Evolutionary conservation across 768 basidiomycete species (phyloP), one percentile per base, ranked within the genome.

Genomic region (Rhodotorula toruloides): DNA sequence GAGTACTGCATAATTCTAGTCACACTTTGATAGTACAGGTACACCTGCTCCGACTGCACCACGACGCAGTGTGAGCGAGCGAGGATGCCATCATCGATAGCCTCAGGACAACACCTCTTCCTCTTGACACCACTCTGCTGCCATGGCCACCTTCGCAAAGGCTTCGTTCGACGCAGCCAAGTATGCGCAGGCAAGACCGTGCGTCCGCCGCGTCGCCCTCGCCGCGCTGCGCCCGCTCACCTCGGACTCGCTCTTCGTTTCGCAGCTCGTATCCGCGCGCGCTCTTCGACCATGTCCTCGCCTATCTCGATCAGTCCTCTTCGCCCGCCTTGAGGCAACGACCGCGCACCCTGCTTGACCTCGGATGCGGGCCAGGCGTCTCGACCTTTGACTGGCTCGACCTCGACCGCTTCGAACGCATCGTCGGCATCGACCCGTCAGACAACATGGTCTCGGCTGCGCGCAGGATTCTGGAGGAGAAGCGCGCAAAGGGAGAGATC

Each of bases 111-210:
- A n/a, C n/a, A n/a, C n/a, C n/a, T n/a, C n/a, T n/a, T 29, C 29
- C 8, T 22, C 29, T 17, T 49, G 14, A 27, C 44, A 19, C 31
- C 61, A 44, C 43, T 16, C 21, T 3, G 27, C 1, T 4, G n/a
- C n/a, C 13, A 90, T 91, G 90, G 81, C 89, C 16, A 87, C 87
- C 1, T 92, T 90, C 73, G 84, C 85, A 19, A 87, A 86, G 68
- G 76, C 81, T 0, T 81, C 84, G 0, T 91, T 89, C 78, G 84
- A 89, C 74, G 83, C 87, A 0, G 77, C 83, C 11, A 76, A 79
- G 9, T 91, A 91, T 73, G 85, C 88, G 3, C 79, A 84, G 5
- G 83, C 82, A 48, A 80, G 90, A 16, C 90, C 66, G 66, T 58
- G 5, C 37, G 56, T 21, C 11, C 52, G 9, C 8, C 4, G 7